These are phyloP conservation scores for Noccaea caerulescens DNA, from an alignment of 345 rosid genomes.

Conservation along the genomic window DNA sequence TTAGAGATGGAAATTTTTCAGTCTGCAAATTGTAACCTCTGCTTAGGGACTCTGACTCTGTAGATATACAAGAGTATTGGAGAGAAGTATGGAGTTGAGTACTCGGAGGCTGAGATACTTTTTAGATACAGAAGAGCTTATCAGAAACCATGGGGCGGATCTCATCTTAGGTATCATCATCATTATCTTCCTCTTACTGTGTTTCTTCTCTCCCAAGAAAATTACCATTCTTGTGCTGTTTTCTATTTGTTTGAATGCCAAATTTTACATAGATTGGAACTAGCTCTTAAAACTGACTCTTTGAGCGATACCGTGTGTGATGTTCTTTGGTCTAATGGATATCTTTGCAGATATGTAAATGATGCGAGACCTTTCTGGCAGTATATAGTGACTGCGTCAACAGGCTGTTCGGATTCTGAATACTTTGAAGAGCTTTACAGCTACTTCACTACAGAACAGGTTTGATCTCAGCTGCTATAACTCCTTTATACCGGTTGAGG, in stretches of 20 bases:
- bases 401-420: conserved; percentile 85
- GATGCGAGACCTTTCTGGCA: conserved; percentile 98
- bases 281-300: too few relatives aligned
- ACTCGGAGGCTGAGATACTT: conserved; percentile 87
- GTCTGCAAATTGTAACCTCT: neutral
- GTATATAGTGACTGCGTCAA: conserved; percentile 81
- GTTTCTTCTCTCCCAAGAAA: conserved; percentile 16
- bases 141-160: conserved; percentile 92
- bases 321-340: neutral
- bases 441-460: conserved; percentile 88
- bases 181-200: neutral
- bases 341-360: conserved; percentile 72
- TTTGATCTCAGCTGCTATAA: conserved; percentile 29
- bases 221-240: neutral
- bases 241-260: neutral
- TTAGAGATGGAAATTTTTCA: neutral
- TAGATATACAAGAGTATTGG: conserved; percentile 90
- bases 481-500: neutral
- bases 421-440: conserved; percentile 92
- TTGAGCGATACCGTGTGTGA: neutral
- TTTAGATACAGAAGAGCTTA: conserved; percentile 85
- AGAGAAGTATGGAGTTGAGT: conserved; percentile 88
- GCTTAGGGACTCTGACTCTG: conserved; percentile 17
- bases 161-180: conserved; percentile 78
- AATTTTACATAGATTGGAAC: neutral